Evolutionary conservation across 2,329 filamentous ascomycete species (phyloP).

Genomic region (Alternaria gansuensis): DNA sequence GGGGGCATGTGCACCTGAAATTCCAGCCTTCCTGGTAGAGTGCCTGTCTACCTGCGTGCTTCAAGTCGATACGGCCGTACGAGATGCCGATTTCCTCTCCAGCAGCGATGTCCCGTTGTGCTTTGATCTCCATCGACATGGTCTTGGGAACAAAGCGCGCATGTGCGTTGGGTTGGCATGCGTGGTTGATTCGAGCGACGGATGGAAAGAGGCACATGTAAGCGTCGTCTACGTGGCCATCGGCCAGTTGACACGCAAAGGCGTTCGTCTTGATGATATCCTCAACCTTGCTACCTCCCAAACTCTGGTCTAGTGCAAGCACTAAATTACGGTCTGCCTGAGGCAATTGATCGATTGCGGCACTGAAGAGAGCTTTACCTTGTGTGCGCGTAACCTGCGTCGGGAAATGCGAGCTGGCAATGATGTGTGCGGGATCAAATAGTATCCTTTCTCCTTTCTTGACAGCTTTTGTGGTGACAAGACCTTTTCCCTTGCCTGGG

Average conservation of each 20-base stretch:
- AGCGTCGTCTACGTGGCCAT: conserved; percentile 30
- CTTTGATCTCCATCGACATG: conserved; percentile 36
- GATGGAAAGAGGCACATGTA: conserved; percentile 40
- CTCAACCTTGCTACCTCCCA: conserved; percentile 27
- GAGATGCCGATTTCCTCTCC: conserved; percentile 40
- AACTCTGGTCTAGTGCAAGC: conserved; percentile 28
- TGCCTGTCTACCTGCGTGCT: conserved; percentile 27
- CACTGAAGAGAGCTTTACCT: conserved; percentile 27
- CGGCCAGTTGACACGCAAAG: conserved; percentile 35
- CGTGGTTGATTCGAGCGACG: conserved; percentile 39
- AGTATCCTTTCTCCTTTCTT: conserved; percentile 30
- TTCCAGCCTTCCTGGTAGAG: conserved; percentile 36
- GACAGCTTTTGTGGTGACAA: conserved; percentile 28
- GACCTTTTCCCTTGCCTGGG: conserved; percentile 37
- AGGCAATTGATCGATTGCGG: conserved; percentile 22
- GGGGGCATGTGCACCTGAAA: conserved; percentile 35
- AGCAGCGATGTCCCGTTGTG: conserved; percentile 28
- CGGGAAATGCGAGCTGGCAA: conserved; percentile 34
- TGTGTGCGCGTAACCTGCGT: conserved; percentile 19
- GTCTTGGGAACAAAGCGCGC: conserved; percentile 32
- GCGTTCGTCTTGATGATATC: conserved; percentile 38
- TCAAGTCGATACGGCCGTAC: conserved; percentile 34
- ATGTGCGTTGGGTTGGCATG: conserved; percentile 36
- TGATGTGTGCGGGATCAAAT: conserved; percentile 32
- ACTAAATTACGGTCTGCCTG: conserved; percentile 18